Evolutionary conservation across 2,329 filamentous ascomycete species (phyloP).

Genomic region (Aspergillus amoenus): DNA sequence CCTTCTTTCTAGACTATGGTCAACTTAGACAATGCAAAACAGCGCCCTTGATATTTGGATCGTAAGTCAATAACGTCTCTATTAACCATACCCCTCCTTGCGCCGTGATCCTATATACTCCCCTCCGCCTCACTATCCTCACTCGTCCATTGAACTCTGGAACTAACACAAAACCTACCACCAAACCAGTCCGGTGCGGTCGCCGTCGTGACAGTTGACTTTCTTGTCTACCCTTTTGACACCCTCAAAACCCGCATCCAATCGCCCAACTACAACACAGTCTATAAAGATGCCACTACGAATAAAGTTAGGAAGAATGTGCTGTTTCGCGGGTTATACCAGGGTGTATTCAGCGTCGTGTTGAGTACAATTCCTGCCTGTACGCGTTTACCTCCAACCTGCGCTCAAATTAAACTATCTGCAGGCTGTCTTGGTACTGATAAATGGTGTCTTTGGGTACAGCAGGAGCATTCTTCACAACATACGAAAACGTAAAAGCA

Average conservation of each 20-base stretch:
- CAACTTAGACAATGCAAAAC: conserved; percentile 19
- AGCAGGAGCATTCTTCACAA: conserved; percentile 87
- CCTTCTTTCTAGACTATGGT: background rate
- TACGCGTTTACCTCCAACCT: conserved; percentile 34
- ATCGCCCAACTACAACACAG: conserved; percentile 69
- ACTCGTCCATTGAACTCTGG: background rate
- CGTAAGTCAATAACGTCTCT: conserved; percentile 40
- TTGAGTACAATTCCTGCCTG: conserved; percentile 85
- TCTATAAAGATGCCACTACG: conserved; percentile 61
- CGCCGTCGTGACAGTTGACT: conserved; percentile 81
- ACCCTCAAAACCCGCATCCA: conserved; percentile 87
- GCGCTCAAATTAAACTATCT: background rate
- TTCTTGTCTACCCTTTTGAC: conserved; percentile 83
- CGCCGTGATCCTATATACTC: background rate
- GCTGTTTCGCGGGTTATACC: conserved; percentile 74
- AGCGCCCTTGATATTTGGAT: conserved; percentile 58
- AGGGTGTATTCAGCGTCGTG: conserved; percentile 82
- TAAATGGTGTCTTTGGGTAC: background rate
- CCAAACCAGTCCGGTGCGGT: conserved; percentile 70
- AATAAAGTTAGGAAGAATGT: conserved; percentile 55
- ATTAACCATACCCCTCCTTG: background rate
- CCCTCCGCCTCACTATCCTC: background rate
- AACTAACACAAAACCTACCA: background rate
- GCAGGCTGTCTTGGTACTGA: background rate
- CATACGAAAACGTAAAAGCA: conserved; percentile 75